Evolutionary conservation across 202 grass and related monocot genomes (phyloP), one percentile per base, ranked within the genome.

Genomic region (Brachypodium distachyon): DNA sequence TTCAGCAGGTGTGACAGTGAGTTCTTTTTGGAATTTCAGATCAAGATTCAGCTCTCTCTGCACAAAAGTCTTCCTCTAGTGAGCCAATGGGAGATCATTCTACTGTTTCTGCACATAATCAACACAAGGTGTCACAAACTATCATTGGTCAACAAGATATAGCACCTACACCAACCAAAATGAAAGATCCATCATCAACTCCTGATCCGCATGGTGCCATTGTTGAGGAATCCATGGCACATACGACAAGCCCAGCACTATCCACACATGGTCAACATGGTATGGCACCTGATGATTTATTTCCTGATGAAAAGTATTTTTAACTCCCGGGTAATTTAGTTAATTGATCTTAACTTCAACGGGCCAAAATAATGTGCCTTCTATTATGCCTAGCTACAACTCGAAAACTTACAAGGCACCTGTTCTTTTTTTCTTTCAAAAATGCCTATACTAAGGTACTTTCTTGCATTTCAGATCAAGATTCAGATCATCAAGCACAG

Each of bases 51-150:
- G 47, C 60, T 38, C 17, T 65, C 33, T 25, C 47, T 38, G 40
- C 12, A 65, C 34, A 36, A 13, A 40, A 69, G 13, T 3, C 56
- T 62, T 54, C 7, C n/a, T 65, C 48, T 6, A 26, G 5, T 29
- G 57, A 38, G 7, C 69, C 61, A 67, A 9, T 14, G 25, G 56
- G 39, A 10, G 21, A 67, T 37, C 58, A 66, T 16, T 13, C 18
- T 52, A 34, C 17, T 53, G 65, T 61, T 61, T 0, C 53, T 61
- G n/a, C 27, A 62, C 55, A 19, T 47, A 76, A 79, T 65, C 57
- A 84, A 84, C 48, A 16, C 47, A 84, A 73, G 75, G 49, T 12
- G 16, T 46, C 9, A 9, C 74, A 44, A 49, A 68, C 50, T 58
- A 39, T 39, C 34, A 22, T 44, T 28, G 22, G 72, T 28, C 71